These are phyloP conservation scores for Candida wancherniae DNA, from an alignment of 805 yeast species.

Conservation along the genomic window DNA sequence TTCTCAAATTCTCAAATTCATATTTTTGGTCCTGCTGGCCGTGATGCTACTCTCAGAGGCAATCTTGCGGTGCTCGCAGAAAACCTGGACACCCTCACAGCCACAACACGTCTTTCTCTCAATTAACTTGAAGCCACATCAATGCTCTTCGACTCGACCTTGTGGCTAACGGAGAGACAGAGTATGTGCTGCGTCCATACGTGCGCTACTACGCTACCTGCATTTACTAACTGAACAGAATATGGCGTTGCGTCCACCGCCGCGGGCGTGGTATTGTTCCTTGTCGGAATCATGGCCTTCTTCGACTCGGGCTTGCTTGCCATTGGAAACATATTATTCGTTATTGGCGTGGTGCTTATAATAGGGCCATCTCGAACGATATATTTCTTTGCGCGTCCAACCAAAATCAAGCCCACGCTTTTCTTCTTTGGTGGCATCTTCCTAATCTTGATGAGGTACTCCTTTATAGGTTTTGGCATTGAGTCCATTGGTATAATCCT, in stretches of 20 bases:
- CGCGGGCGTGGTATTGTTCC: slow-evolving; percentile 71
- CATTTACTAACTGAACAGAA: slow-evolving; percentile 42
- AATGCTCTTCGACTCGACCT: slow-evolving; percentile 19
- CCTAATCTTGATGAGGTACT: slow-evolving; percentile 66
- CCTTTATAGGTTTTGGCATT: slow-evolving; percentile 79
- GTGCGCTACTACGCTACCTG: no score
- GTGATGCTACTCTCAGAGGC: no score
- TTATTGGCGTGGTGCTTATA: slow-evolving; percentile 78
- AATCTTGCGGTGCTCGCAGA: no score
- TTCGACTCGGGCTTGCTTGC: slow-evolving; percentile 89
- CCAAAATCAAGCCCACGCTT: slow-evolving; percentile 79
- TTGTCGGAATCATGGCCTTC: slow-evolving; percentile 77
- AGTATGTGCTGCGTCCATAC: slow-evolving; percentile 51
- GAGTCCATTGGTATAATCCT: slow-evolving; percentile 89
- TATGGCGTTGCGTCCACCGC: slow-evolving; percentile 92
- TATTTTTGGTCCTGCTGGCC: no score
- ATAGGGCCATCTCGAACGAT: slow-evolving; percentile 85
- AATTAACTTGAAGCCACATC: no score
- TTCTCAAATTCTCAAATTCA: no score
- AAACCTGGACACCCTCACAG: no score
- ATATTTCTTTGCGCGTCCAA: slow-evolving; percentile 79
- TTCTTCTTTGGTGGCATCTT: slow-evolving; percentile 74
- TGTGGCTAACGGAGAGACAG: slow-evolving; percentile 75
- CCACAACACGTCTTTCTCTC: no score
- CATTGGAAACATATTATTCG: slow-evolving; percentile 76